Conservation (phyloP, 306 rosid species). For the Dalbergia cochinchinensis region DNA sequence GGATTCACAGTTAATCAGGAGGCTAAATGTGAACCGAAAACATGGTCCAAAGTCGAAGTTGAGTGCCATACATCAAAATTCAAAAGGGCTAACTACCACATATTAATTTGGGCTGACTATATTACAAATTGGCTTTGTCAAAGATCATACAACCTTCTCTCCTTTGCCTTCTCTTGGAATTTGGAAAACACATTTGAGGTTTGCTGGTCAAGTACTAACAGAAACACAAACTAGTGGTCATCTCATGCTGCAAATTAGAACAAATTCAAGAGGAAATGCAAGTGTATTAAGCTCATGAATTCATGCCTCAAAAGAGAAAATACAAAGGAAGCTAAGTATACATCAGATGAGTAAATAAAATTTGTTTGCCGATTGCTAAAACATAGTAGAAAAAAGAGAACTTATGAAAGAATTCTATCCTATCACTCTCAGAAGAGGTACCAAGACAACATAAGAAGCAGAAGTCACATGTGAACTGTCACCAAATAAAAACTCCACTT, state of each 20-base stretch:
- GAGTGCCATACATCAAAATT: not conserved
- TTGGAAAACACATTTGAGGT: constrained; percentile 23
- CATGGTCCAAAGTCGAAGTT: constrained; percentile 18
- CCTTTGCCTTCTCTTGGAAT: constrained; percentile 7
- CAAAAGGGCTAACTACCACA: constrained; percentile 4
- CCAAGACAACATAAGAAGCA: constrained; percentile 49
- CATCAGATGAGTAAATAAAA: constrained; percentile 52
- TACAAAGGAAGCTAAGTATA: constrained; percentile 49
- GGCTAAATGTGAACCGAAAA: constrained; percentile 5
- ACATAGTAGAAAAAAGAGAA: constrained; percentile 49
- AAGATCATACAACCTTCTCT: constrained; percentile 29
- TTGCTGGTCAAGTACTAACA: constrained; percentile 6
- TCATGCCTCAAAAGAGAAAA: constrained; percentile 40
- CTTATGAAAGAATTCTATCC: constrained; percentile 70
- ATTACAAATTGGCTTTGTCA: constrained; percentile 11
- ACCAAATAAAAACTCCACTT: constrained; percentile 53
- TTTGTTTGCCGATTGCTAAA: constrained; percentile 55
- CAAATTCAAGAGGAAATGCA: constrained; percentile 30
- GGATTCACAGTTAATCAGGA: not conserved
- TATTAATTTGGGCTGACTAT: not conserved
- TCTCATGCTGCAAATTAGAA: constrained; percentile 18
- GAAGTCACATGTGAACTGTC: constrained; percentile 54
- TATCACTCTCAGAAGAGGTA: constrained; percentile 54
- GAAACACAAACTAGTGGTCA: constrained; percentile 20
- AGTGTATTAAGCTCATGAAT: constrained; percentile 30